These are phyloP conservation scores for Plasmodium billcollinsi DNA, from an alignment of 169 alveolate genomes.

Conservation along the genomic window DNA sequence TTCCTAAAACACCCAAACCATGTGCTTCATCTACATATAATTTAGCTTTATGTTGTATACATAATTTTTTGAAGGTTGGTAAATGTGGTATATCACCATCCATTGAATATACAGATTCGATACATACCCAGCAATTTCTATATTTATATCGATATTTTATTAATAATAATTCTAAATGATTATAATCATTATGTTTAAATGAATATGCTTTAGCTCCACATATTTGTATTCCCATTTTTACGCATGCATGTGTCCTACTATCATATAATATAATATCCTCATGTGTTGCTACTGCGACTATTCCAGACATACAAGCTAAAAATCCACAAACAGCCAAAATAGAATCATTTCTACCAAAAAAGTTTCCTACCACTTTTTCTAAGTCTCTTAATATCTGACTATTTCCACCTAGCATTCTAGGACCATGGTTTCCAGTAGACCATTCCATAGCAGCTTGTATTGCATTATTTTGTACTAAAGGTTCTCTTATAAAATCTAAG, in stretches of 20 bases:
- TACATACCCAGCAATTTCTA: constrained; percentile 83
- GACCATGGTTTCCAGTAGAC: constrained; percentile 88
- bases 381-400: constrained; percentile 80
- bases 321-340: constrained; percentile 83
- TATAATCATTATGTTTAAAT: constrained; percentile 86
- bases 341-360: constrained; percentile 85
- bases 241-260: constrained; percentile 82
- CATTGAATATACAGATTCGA: constrained; percentile 92
- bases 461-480: constrained; percentile 84
- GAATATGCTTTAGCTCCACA: constrained; percentile 81
- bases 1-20: constrained; percentile 90
- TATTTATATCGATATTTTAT: constrained; percentile 74
- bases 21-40: constrained; percentile 91
- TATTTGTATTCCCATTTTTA: constrained; percentile 81
- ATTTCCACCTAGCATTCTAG: constrained; percentile 88
- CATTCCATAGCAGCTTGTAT: constrained; percentile 82
- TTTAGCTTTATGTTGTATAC: constrained; percentile 80
- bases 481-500: constrained; percentile 83
- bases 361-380: constrained; percentile 79
- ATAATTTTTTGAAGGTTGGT: constrained; percentile 82
- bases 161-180: constrained; percentile 78
- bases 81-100: constrained; percentile 91
- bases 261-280: constrained; percentile 80
- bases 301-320: constrained; percentile 85
- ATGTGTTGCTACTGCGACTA: constrained; percentile 81